phyloP scores from a whole-genome alignment of 2,329 filamentous ascomycete species.

The Mycosphaerella arachidis region DNA sequence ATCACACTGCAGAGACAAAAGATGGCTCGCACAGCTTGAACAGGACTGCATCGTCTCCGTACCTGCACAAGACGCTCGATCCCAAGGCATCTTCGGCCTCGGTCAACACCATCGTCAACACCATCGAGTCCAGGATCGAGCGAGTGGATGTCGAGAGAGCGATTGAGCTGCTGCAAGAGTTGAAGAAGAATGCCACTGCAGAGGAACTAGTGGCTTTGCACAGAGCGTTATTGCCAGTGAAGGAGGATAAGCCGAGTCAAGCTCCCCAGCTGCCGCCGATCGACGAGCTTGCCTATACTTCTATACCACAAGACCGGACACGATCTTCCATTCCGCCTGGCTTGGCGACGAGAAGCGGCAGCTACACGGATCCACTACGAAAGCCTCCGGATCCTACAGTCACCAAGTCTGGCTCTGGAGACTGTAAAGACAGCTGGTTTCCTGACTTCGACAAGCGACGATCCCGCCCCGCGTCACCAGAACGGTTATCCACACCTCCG shows the following conservation, averaged over 20 bases:
- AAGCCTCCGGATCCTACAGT: slow-evolving; percentile 1
- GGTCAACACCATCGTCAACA: slow-evolving; percentile 15
- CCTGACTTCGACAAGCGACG: slow-evolving; percentile 1
- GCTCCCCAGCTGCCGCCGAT: slow-evolving; percentile 16
- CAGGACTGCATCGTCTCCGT: slow-evolving; percentile 8
- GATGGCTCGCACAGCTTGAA: slow-evolving; percentile 2
- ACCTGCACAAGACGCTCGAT: slow-evolving; percentile 9
- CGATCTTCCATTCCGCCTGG: slow-evolving; percentile 41
- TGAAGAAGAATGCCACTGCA: slow-evolving; percentile 46
- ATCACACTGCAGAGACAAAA: slow-evolving; percentile 7
- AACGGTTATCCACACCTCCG: slow-evolving; percentile 37
- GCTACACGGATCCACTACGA: slow-evolving; percentile 17
- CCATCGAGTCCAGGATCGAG: slow-evolving; percentile 9
- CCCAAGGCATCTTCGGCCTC: slow-evolving; percentile 6
- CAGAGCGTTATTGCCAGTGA: slow-evolving; percentile 34
- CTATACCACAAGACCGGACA: slow-evolving; percentile 7
- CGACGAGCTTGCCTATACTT: slow-evolving; percentile 19
- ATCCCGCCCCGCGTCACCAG: slow-evolving; percentile 1
- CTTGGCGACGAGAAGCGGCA: slow-evolving; percentile 24
- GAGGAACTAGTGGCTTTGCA: slow-evolving; percentile 45
- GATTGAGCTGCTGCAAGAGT: slow-evolving; percentile 43
- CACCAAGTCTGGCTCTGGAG: slow-evolving; percentile 1
- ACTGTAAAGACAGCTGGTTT: slow-evolving; percentile 15
- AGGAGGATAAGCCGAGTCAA: slow-evolving; percentile 21
- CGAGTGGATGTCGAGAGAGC: slow-evolving; percentile 42